Evolutionary conservation across 2,329 filamentous ascomycete species (phyloP).

Genomic region (Alternaria longipes): DNA sequence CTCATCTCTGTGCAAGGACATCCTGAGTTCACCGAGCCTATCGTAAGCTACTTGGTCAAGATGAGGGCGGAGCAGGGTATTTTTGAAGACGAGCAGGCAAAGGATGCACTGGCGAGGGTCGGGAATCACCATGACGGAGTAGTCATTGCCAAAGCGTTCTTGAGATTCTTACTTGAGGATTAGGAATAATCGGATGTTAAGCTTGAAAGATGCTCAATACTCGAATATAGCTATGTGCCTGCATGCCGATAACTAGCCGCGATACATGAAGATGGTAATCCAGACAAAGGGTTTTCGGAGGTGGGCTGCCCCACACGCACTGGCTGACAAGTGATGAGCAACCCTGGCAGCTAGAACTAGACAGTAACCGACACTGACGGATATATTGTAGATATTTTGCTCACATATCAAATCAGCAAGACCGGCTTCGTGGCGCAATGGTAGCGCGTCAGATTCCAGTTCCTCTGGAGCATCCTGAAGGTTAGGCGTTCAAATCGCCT

Average conservation of each 20-base stretch:
- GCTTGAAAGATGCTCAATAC: background rate
- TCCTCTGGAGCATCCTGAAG: slow-evolving; percentile 22
- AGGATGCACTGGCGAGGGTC: slow-evolving; percentile 73
- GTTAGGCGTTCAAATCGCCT: slow-evolving; percentile 26
- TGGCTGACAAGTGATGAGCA: background rate
- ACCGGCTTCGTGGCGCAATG: slow-evolving; percentile 24
- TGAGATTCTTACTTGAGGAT: slow-evolving; percentile 76
- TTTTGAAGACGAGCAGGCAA: slow-evolving; percentile 73
- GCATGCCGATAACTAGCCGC: background rate
- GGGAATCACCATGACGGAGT: slow-evolving; percentile 79
- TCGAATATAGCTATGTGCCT: background rate
- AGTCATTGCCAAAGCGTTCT: slow-evolving; percentile 75
- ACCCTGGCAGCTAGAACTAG: too few species aligned
- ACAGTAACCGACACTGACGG: too few species aligned
- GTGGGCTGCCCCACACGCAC: background rate
- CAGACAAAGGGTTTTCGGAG: background rate
- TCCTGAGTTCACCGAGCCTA: slow-evolving; percentile 79
- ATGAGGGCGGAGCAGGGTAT: slow-evolving; percentile 72
- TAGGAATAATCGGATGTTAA: slow-evolving; percentile 2
- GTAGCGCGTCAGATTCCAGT: slow-evolving; percentile 26
- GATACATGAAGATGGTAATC: too few species aligned
- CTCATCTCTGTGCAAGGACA: slow-evolving; percentile 85
- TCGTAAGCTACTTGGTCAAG: slow-evolving; percentile 74
- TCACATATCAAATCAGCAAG: background rate
- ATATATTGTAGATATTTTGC: too few species aligned